Percentiles rank a stretch among this genome's conserved stretches.
phyloP scores from a whole-genome alignment of 164 flowering plant species.

The Macadamia integrifolia region DNA sequence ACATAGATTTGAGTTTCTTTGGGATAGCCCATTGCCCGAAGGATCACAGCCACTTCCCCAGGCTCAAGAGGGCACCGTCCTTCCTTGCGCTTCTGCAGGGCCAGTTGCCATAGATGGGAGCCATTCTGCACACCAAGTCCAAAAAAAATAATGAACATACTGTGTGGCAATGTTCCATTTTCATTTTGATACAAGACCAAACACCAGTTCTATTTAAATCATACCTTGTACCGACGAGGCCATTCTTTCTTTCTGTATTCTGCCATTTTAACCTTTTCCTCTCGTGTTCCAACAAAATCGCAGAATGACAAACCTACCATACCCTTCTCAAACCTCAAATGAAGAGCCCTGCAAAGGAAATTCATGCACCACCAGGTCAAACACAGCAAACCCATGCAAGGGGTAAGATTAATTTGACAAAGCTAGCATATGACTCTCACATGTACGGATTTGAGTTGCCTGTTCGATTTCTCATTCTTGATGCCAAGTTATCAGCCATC shows the following conservation, averaged over 20 bases:
- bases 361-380: background rate
- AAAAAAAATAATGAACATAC: constrained; percentile 9
- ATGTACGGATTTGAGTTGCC: constrained; percentile 78
- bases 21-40: constrained; percentile 95
- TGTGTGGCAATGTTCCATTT: background rate
- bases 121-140: constrained; percentile 69
- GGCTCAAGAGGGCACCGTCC: constrained; percentile 99
- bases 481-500: constrained; percentile 78
- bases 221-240: constrained; percentile 96
- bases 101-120: constrained; percentile 92
- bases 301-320: constrained; percentile 99
- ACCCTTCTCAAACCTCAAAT: constrained; percentile 98
- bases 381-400: background rate
- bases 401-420: background rate
- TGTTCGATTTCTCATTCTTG: constrained; percentile 94
- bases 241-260: constrained; percentile 93
- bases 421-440: constrained; percentile 32
- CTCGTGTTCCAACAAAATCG: constrained; percentile 97
- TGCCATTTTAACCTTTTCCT: constrained; percentile 90
- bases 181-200: background rate
- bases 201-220: background rate
- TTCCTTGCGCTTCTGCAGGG: constrained; percentile 96
- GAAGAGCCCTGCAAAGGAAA: constrained; percentile 75
- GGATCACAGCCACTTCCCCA: constrained; percentile 96
- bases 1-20: constrained; percentile 99